These are phyloP conservation scores for Magnolia changhungtana DNA, from an alignment of 164 flowering plant species.

Conservation along the genomic window DNA sequence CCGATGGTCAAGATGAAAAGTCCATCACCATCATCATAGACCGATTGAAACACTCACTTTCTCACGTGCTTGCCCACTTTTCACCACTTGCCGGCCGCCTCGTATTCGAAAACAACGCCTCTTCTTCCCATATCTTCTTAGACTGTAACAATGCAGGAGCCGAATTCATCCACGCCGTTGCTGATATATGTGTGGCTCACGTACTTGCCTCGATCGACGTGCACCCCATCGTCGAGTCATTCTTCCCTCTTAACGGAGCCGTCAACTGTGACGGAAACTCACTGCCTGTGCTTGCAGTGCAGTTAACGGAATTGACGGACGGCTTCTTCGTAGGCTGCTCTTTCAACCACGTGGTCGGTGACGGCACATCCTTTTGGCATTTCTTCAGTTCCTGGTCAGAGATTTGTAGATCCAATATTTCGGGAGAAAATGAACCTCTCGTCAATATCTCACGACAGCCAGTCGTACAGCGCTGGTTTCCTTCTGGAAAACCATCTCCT, in stretches of 20 bases:
- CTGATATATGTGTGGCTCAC: conserved; percentile 28
- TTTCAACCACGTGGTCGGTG: conserved; percentile 42
- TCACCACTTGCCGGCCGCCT: conserved; percentile 34
- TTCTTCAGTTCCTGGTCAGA: conserved; percentile 41
- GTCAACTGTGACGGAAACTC: conserved; percentile 48
- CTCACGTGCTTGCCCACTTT: conserved; percentile 23
- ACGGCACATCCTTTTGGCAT: conserved; percentile 56
- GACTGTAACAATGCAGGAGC: conserved; percentile 33
- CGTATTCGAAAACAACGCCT: background rate
- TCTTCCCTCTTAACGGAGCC: conserved; percentile 46
- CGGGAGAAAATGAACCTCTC: conserved; percentile 22
- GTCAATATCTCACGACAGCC: background rate
- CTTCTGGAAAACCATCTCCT: conserved; percentile 20
- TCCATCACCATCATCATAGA: background rate
- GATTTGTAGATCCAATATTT: conserved; percentile 26
- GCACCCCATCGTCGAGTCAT: conserved; percentile 39
- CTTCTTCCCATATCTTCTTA: conserved; percentile 17
- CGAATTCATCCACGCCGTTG: conserved; percentile 38
- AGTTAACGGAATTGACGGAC: conserved; percentile 50
- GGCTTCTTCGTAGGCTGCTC: conserved; percentile 57
- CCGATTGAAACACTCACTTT: conserved; percentile 23
- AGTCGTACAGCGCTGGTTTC: conserved; percentile 3
- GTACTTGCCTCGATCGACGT: conserved; percentile 36
- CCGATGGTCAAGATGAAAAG: background rate
- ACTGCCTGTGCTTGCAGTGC: conserved; percentile 36